These are phyloP conservation scores for Acarospora socialis DNA, from an alignment of 2,329 filamentous ascomycete genomes.

Conservation along the genomic window DNA sequence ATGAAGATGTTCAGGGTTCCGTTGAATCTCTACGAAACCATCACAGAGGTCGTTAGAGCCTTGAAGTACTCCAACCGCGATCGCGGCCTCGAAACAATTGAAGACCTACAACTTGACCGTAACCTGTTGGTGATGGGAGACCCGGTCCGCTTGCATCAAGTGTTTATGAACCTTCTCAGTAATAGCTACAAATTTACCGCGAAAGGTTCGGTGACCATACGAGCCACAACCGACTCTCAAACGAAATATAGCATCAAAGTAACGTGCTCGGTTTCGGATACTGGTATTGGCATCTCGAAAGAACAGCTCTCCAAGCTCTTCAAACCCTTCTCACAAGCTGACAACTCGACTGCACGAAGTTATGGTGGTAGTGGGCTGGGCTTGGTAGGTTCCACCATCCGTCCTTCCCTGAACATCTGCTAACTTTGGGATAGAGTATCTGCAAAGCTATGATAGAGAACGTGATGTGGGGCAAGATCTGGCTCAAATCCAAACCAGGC, in stretches of 20 bases:
- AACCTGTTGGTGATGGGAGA: slow-evolving; percentile 65
- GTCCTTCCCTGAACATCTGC: no score
- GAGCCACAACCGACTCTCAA: slow-evolving; percentile 58
- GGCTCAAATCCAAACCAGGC: slow-evolving; percentile 61
- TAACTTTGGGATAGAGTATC: no score
- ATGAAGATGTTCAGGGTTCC: slow-evolving; percentile 80
- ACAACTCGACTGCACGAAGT: slow-evolving; percentile 76
- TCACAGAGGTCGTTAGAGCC: slow-evolving; percentile 49
- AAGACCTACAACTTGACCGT: slow-evolving; percentile 50
- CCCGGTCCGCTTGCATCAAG: slow-evolving; percentile 68
- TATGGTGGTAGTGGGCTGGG: slow-evolving; percentile 87
- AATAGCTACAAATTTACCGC: slow-evolving; percentile 94
- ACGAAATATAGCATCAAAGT: slow-evolving; percentile 56
- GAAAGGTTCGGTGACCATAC: slow-evolving; percentile 70
- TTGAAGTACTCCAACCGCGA: slow-evolving; percentile 50
- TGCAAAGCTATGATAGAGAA: slow-evolving; percentile 90
- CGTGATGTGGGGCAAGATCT: slow-evolving; percentile 77
- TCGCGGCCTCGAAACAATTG: slow-evolving; percentile 43
- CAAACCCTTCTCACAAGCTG: slow-evolving; percentile 83
- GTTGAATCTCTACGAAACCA: slow-evolving; percentile 58
- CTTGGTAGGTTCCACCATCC: no score
- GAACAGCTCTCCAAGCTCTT: slow-evolving; percentile 70
- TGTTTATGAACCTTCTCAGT: slow-evolving; percentile 65
- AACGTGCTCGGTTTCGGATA: slow-evolving; percentile 77
- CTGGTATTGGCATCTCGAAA: slow-evolving; percentile 77